Evolutionary conservation across 208 protist genomes (phyloP).

Genomic region (Acanthamoeba lugdunensis): DNA sequence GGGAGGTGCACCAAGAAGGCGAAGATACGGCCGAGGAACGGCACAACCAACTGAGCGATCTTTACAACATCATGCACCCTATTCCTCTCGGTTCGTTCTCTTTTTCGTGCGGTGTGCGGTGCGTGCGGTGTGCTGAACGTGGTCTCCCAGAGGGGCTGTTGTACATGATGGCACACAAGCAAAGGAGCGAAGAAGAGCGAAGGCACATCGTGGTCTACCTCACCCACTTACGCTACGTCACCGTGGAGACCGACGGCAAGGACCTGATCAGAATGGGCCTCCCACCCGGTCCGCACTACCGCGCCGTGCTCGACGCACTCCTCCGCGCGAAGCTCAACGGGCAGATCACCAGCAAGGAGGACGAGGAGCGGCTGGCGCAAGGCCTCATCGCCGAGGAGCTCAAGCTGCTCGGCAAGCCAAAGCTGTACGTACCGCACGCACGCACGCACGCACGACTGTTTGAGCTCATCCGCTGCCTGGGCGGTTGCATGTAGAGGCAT

Average conservation of each 20-base stretch:
- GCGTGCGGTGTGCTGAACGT: too few relatives aligned
- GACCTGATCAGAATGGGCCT: constrained; percentile 50
- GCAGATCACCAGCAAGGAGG: not conserved
- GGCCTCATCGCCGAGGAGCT: not conserved
- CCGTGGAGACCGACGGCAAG: constrained; percentile 4
- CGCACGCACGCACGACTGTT: not conserved
- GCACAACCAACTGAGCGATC: not conserved
- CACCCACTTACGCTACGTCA: constrained; percentile 39
- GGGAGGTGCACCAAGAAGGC: too few relatives aligned
- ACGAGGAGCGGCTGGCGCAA: not conserved
- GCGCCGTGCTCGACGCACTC: not conserved
- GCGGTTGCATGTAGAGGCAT: not conserved
- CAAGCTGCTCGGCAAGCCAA: not conserved
- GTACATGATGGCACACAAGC: constrained; percentile 55
- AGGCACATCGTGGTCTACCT: constrained; percentile 27
- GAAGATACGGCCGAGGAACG: too few relatives aligned
- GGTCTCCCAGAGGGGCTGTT: constrained; percentile 12
- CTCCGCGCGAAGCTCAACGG: not conserved
- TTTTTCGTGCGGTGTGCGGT: not conserved
- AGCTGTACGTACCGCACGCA: not conserved
- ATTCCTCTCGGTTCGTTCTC: not conserved
- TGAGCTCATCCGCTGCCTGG: not conserved
- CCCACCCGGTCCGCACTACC: constrained; percentile 26
- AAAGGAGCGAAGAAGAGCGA: constrained; percentile 62
- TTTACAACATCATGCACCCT: not conserved